These are phyloP conservation scores for Penstemon newberryi DNA, from an alignment of 257 asterid genomes.

Conservation along the genomic window DNA sequence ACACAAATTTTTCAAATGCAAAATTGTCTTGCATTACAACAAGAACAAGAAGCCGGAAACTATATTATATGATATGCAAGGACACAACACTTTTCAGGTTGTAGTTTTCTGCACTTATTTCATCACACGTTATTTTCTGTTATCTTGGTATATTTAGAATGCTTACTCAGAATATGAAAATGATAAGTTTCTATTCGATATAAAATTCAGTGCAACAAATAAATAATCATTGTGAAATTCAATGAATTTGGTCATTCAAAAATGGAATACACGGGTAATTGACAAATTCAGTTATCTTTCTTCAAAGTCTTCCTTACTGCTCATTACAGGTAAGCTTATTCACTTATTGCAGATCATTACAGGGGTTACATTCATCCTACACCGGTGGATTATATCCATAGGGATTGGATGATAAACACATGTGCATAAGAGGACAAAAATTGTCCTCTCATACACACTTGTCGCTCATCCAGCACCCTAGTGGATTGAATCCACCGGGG, in stretches of 20 bases:
- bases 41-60: constrained; percentile 6
- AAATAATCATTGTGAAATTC: too few species aligned
- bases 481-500: too few species aligned
- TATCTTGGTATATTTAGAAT: too few species aligned
- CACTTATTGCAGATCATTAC: background rate
- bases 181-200: background rate
- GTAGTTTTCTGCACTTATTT: too few species aligned
- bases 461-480: too few species aligned
- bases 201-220: background rate
- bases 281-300: background rate
- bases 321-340: background rate
- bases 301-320: background rate
- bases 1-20: constrained; percentile 30
- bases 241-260: background rate
- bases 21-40: constrained; percentile 26
- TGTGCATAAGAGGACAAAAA: too few species aligned
- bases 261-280: background rate
- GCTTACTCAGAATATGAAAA: background rate
- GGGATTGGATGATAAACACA: background rate
- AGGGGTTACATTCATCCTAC: too few species aligned
- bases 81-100: too few species aligned
- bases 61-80: too few species aligned
- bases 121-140: too few species aligned
- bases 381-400: background rate
- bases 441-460: too few species aligned